These are phyloP conservation scores for Aspergillus baeticus DNA, from an alignment of 495 filamentous ascomycete genomes.

Conservation along the genomic window DNA sequence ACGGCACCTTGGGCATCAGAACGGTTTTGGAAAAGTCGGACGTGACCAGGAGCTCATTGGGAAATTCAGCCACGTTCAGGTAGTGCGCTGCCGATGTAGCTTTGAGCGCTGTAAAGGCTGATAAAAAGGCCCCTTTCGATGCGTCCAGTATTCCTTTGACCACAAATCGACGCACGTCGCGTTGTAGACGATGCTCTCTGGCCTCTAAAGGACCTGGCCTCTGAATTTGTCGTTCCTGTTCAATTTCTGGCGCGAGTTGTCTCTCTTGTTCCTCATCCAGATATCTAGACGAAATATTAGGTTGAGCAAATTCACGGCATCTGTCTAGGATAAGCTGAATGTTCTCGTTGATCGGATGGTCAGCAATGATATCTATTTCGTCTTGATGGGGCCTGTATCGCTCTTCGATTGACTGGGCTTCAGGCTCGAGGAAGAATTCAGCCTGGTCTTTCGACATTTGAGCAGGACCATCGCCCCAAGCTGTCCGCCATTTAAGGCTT, in stretches of 20 bases:
- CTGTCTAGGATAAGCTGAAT: slow-evolving; percentile 29
- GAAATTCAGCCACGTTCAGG: slow-evolving; percentile 11
- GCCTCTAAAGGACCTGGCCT: slow-evolving; percentile 40
- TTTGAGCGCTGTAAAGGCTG: slow-evolving; percentile 4
- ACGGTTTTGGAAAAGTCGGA: slow-evolving; percentile 7
- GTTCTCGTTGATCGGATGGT: background rate
- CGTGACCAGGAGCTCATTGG: slow-evolving; percentile 6
- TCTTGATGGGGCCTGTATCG: slow-evolving; percentile 30
- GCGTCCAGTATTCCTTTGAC: slow-evolving; percentile 6
- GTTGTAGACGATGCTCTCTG: slow-evolving; percentile 41
- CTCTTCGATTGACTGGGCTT: slow-evolving; percentile 45
- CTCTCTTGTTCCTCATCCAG: slow-evolving; percentile 71
- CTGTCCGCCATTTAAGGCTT: slow-evolving; percentile 20
- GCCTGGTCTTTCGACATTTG: slow-evolving; percentile 27
- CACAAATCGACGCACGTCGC: slow-evolving; percentile 43
- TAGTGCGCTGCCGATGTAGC: slow-evolving; percentile 9
- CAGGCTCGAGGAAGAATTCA: slow-evolving; percentile 45
- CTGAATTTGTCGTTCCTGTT: slow-evolving; percentile 57
- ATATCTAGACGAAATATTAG: slow-evolving; percentile 29
- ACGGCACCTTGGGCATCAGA: background rate
- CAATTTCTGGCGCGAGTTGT: slow-evolving; percentile 62
- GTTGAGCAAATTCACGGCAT: slow-evolving; percentile 44
- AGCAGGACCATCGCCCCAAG: background rate
- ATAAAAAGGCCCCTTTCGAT: background rate
- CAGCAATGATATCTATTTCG: background rate